phyloP scores from a whole-genome alignment of 2,329 filamentous ascomycete species.

The Aureobasidium pullulans region DNA sequence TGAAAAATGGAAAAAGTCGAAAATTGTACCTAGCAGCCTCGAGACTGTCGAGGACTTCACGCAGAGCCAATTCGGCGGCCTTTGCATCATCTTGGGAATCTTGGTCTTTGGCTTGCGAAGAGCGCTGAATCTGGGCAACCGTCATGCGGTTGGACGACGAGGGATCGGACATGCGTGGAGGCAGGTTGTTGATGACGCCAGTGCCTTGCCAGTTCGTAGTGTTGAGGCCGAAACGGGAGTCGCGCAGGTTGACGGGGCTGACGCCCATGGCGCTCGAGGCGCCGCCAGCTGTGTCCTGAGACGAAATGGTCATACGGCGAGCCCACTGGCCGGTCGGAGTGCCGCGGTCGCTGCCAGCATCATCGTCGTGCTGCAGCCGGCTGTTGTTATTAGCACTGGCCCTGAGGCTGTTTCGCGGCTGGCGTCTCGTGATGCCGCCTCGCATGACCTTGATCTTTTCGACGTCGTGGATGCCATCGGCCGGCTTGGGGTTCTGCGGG shows the following conservation, averaged over 20 bases:
- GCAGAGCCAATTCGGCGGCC: slow-evolving; percentile 75
- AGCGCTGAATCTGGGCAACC: neutral
- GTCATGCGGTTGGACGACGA: neutral
- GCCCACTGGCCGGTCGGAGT: slow-evolving; percentile 11
- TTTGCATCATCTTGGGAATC: slow-evolving; percentile 28
- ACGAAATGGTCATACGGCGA: slow-evolving; percentile 7
- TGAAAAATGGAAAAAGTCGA: neutral
- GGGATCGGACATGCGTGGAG: slow-evolving; percentile 23
- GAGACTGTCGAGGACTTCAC: slow-evolving; percentile 74
- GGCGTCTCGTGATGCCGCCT: slow-evolving; percentile 77
- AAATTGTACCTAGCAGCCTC: slow-evolving; percentile 66
- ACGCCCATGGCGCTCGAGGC: slow-evolving; percentile 8
- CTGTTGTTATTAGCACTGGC: slow-evolving; percentile 11
- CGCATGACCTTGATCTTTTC: slow-evolving; percentile 79
- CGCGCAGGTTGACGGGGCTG: slow-evolving; percentile 12
- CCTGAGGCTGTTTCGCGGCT: slow-evolving; percentile 51
- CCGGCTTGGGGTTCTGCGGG: slow-evolving; percentile 64
- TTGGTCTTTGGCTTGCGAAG: slow-evolving; percentile 8
- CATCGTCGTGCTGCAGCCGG: slow-evolving; percentile 4
- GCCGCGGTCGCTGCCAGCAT: slow-evolving; percentile 10
- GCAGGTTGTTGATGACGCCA: slow-evolving; percentile 69
- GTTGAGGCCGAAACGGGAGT: slow-evolving; percentile 11
- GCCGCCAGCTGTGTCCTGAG: slow-evolving; percentile 11
- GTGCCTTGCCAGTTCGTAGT: slow-evolving; percentile 37
- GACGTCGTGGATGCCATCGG: slow-evolving; percentile 84